Evolutionary conservation across 2,329 filamentous ascomycete species (phyloP).

Genomic region (Monosporascus sp.): DNA sequence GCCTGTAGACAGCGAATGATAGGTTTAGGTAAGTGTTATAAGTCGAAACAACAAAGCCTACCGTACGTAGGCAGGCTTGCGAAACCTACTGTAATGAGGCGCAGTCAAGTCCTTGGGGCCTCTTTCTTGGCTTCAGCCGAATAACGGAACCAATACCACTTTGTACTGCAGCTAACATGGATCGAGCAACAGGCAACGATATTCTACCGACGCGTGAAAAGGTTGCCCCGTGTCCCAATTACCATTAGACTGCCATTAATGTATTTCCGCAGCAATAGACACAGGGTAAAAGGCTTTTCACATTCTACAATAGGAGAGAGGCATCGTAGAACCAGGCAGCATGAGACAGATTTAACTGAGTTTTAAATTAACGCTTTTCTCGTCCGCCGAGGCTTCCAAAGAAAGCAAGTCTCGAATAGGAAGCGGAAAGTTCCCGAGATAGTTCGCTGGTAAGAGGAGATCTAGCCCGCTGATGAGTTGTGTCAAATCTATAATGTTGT

Average conservation of each 20-base stretch:
- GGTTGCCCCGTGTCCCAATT: too few relatives aligned
- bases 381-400: background rate
- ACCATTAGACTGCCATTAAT: too few relatives aligned
- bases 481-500: constrained; percentile 21
- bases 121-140: too few relatives aligned
- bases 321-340: background rate
- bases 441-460: constrained; percentile 17
- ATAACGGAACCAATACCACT: too few relatives aligned
- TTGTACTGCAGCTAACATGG: too few relatives aligned
- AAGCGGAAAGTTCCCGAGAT: background rate
- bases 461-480: constrained; percentile 24
- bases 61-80: background rate
- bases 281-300: background rate
- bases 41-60: background rate
- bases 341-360: background rate
- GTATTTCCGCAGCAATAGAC: too few relatives aligned
- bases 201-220: too few relatives aligned
- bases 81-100: background rate
- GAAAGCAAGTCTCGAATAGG: background rate
- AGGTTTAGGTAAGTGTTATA: too few relatives aligned
- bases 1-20: too few relatives aligned
- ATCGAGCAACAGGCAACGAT: too few relatives aligned
- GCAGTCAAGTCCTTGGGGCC: background rate
- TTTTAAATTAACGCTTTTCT: background rate
- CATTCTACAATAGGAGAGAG: background rate